These are phyloP conservation scores for Sanchytrium tribonematis DNA, from an alignment of 371 early-diverging fungal genomes.

Conservation along the genomic window DNA sequence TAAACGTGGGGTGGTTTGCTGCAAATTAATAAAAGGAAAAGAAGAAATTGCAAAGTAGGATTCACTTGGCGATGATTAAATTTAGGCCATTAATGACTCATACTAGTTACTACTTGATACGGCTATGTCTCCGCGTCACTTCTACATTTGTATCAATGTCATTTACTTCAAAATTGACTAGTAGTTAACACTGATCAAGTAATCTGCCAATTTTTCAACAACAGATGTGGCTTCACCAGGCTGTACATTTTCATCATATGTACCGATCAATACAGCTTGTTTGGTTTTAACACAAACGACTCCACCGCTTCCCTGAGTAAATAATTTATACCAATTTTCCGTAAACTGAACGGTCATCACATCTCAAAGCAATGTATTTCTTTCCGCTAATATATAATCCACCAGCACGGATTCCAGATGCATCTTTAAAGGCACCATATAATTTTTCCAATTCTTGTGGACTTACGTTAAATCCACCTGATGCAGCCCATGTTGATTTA, in stretches of 20 bases:
- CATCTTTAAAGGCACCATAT: constrained; percentile 30
- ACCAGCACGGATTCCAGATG: constrained; percentile 21
- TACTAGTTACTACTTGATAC: no score
- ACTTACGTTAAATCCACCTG: constrained; percentile 33
- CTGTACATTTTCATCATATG: constrained; percentile 31
- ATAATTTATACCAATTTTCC: constrained; percentile 34
- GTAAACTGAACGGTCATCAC: constrained; percentile 36
- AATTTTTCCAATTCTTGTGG: constrained; percentile 27
- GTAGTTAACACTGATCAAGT: constrained; percentile 22
- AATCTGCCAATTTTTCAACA: constrained; percentile 51
- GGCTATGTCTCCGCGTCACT: no score
- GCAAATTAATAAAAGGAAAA: no score
- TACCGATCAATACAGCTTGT: constrained; percentile 42
- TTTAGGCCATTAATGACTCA: no score
- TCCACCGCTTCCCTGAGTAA: constrained; percentile 31
- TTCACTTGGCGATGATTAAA: no score
- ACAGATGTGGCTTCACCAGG: constrained; percentile 43
- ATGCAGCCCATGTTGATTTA: constrained; percentile 47
- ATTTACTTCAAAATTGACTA: background rate
- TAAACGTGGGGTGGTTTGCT: no score
- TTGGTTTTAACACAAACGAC: constrained; percentile 46
- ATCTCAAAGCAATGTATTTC: constrained; percentile 36
- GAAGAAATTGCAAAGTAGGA: no score
- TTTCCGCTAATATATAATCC: constrained; percentile 33
- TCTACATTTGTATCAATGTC: no score